These are phyloP conservation scores for Lodderomyces orthopsilosis DNA, from an alignment of 1,139 yeast species.

Conservation along the genomic window DNA sequence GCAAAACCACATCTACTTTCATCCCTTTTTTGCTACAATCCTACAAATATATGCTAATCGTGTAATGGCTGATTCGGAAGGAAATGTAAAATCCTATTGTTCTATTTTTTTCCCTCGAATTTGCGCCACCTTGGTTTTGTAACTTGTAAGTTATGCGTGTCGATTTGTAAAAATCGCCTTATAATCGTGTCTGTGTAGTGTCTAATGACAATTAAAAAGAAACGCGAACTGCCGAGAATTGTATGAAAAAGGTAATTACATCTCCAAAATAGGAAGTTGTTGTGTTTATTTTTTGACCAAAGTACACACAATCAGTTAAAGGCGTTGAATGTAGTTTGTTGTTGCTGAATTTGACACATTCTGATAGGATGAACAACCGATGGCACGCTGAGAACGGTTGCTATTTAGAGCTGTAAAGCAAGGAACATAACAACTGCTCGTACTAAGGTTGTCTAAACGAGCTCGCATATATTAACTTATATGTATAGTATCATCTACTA, in stretches of 20 bases:
- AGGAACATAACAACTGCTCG: too few relatives aligned
- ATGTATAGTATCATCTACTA: too few relatives aligned
- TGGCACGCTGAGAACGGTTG: too few relatives aligned
- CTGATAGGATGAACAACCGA: background rate
- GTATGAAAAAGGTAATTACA: background rate
- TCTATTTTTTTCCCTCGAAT: background rate
- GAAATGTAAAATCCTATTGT: background rate
- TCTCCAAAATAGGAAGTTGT: background rate
- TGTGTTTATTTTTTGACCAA: background rate
- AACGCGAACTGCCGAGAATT: background rate
- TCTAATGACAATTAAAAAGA: background rate
- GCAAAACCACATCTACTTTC: too few relatives aligned
- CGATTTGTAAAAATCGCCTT: background rate
- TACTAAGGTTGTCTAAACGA: too few relatives aligned
- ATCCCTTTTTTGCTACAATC: too few relatives aligned
- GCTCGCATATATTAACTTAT: too few relatives aligned
- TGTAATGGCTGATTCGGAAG: background rate
- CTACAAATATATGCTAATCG: too few relatives aligned
- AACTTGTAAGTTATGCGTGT: background rate
- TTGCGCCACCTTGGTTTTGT: background rate
- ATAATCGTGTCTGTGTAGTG: background rate
- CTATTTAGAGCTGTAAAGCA: too few relatives aligned
- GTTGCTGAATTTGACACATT: background rate
- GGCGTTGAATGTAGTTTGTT: too few relatives aligned
- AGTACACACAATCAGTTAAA: background rate